phyloP scores from a whole-genome alignment of 768 basidiomycete species.

The Zangia roseola region DNA sequence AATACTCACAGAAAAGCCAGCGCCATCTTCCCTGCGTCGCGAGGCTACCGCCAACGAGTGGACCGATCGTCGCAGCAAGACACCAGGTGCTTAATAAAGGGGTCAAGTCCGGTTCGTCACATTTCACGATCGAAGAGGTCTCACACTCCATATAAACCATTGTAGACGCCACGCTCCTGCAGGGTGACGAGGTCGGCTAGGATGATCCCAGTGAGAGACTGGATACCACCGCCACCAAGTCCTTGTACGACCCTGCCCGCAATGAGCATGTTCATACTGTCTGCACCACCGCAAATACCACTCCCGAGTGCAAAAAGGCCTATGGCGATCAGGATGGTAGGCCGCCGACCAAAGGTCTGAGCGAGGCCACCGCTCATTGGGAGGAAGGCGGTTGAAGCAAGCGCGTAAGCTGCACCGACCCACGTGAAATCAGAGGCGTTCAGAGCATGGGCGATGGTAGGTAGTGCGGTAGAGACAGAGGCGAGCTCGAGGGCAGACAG shows the following conservation, averaged over 20 bases:
- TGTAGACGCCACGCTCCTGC: conserved; percentile 40
- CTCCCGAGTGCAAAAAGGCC: conserved; percentile 42
- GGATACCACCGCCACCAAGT: conserved; percentile 40
- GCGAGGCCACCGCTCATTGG: conserved; percentile 40
- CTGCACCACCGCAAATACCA: conserved; percentile 41
- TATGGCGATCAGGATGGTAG: conserved; percentile 32
- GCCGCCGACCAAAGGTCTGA: conserved; percentile 40
- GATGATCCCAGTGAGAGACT: conserved; percentile 40
- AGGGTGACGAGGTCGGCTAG: conserved; percentile 47
- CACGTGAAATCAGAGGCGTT: conserved; percentile 41
- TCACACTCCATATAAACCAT: conserved; percentile 38
- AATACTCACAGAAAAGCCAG: conserved; percentile 39
- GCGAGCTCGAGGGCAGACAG: conserved; percentile 33
- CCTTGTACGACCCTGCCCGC: conserved; percentile 42
- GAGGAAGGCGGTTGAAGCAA: conserved; percentile 41
- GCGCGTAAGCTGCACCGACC: conserved; percentile 44
- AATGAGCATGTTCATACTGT: conserved; percentile 41
- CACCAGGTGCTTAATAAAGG: conserved; percentile 30
- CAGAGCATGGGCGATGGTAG: conserved; percentile 40
- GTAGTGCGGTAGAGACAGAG: conserved; percentile 41
- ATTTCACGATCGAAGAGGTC: neutral
- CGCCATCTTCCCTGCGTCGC: conserved; percentile 36
- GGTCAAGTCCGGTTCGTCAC: neutral
- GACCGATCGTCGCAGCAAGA: conserved; percentile 35
- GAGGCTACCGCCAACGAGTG: conserved; percentile 37